Conservation (phyloP, 148 eudicot species). For the Vaccinium myrtillus region DNA sequence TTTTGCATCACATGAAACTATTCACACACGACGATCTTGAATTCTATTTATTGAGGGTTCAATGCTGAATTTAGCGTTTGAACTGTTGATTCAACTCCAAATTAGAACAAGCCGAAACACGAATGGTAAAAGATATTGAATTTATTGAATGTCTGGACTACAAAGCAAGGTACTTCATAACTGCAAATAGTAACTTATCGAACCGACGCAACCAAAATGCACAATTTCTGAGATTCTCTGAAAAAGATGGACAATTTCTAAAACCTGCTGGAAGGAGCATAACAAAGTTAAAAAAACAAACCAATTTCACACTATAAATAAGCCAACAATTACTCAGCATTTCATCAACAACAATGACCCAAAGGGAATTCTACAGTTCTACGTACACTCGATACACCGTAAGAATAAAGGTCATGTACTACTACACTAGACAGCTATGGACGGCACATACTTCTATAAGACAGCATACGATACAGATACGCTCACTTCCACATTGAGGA, state of each 20-base stretch:
- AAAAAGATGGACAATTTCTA: background rate
- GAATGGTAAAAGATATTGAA: background rate
- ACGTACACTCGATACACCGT: background rate
- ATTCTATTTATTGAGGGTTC: too few species aligned
- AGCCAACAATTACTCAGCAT: background rate
- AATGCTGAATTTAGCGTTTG: too few species aligned
- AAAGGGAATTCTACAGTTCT: background rate
- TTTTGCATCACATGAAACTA: too few species aligned
- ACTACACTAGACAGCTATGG: slow-evolving; percentile 15
- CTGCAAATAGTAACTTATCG: background rate
- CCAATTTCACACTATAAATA: background rate
- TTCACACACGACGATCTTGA: too few species aligned
- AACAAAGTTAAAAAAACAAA: background rate
- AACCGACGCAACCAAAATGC: background rate
- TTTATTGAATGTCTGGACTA: background rate
- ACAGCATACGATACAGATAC: background rate
- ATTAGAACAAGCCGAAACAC: background rate
- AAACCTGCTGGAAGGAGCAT: background rate
- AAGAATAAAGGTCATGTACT: slow-evolving; percentile 10
- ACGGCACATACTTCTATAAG: slow-evolving; percentile 11
- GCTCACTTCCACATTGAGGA: background rate
- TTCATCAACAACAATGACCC: background rate
- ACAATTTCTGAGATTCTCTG: background rate
- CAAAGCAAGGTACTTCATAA: background rate
- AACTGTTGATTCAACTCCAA: too few species aligned